These are phyloP conservation scores for Carex myosuroides DNA, from an alignment of 176 grass and related monocot species.

Conservation along the genomic window DNA sequence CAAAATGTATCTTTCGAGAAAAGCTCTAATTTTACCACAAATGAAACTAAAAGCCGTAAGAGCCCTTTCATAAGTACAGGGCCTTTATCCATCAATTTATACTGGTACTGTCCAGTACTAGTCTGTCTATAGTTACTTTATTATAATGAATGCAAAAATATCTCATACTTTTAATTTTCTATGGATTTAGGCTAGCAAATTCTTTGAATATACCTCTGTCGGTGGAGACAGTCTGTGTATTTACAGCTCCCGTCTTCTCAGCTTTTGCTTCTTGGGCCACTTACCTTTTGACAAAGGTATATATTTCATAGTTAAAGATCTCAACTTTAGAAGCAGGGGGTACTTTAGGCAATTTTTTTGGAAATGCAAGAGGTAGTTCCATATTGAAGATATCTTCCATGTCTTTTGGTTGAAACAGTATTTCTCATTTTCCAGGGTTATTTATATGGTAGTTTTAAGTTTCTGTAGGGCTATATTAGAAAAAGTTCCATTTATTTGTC, in stretches of 20 bases:
- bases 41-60: slow-evolving; percentile 15
- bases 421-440: not conserved
- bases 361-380: not conserved
- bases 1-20: not conserved
- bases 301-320: slow-evolving; percentile 12
- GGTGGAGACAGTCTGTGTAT: slow-evolving; percentile 99
- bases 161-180: slow-evolving; percentile 6
- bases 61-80: not conserved
- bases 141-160: slow-evolving; percentile 18
- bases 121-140: not conserved
- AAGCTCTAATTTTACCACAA: slow-evolving; percentile 1
- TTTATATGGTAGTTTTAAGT: not conserved
- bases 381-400: not conserved
- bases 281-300: slow-evolving; percentile 93
- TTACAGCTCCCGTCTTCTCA: slow-evolving; percentile 97
- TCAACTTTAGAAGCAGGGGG: not conserved
- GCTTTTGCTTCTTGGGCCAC: slow-evolving; percentile 94
- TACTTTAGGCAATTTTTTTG: not conserved
- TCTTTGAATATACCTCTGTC: slow-evolving; percentile 89
- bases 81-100: not conserved
- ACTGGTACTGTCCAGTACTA: not conserved
- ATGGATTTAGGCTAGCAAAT: slow-evolving; percentile 64
- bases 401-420: not conserved
- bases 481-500: not conserved
- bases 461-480: not conserved